Percentiles rank a stretch among this genome's conserved stretches.
phyloP scores from a whole-genome alignment of 2,329 filamentous ascomycete genomes.

The Aspergillus luchuensis region DNA sequence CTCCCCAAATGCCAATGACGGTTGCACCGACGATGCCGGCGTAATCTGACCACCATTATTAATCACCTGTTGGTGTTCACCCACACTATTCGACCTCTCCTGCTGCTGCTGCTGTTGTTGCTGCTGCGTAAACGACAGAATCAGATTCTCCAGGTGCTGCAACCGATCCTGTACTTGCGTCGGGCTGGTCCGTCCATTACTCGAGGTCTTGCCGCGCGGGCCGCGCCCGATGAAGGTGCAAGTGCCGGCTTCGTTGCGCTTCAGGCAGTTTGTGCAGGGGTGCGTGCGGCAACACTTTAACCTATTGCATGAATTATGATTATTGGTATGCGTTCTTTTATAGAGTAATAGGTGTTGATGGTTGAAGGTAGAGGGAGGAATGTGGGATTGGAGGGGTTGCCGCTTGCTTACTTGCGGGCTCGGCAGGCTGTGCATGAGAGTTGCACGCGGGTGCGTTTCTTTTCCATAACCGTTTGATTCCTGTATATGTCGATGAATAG shows the following conservation, averaged over 20 bases:
- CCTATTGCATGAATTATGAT: constrained; percentile 17
- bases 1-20: no score
- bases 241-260: constrained; percentile 32
- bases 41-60: constrained; percentile 2
- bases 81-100: neutral
- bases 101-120: constrained; percentile 20
- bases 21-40: constrained; percentile 10
- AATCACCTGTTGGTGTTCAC: neutral
- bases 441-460: constrained; percentile 41
- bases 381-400: neutral
- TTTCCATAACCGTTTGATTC: constrained; percentile 10
- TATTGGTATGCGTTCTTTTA: no score
- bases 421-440: constrained; percentile 43
- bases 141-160: constrained; percentile 41
- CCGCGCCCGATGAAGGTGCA: constrained; percentile 41
- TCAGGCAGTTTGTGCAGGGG: constrained; percentile 39
- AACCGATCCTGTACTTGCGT: constrained; percentile 38
- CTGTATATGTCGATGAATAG: neutral
- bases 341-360: neutral
- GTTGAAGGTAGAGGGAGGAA: neutral
- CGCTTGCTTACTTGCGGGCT: constrained; percentile 35
- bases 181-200: constrained; percentile 28
- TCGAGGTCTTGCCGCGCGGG: constrained; percentile 32
- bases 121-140: constrained; percentile 38
- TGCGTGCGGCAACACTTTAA: constrained; percentile 41